These are phyloP conservation scores for Boeremia lycopersici DNA, from an alignment of 2,329 filamentous ascomycete genomes.

Conservation along the genomic window DNA sequence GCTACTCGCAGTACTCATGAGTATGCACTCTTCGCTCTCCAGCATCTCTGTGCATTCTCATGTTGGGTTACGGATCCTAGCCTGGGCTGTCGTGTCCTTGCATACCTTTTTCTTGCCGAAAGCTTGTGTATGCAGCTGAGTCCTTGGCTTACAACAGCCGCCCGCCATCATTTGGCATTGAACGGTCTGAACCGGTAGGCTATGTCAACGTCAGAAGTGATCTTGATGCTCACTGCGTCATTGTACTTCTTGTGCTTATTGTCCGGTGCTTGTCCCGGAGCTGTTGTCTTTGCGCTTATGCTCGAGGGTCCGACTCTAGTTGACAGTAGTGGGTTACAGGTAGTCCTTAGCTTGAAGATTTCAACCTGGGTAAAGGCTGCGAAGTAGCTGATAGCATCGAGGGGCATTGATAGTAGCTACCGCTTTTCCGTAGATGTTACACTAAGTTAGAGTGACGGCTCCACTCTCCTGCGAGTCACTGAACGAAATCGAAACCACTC, in stretches of 20 bases:
- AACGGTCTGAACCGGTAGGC: not conserved
- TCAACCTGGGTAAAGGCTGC: no score
- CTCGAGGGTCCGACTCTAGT: not conserved
- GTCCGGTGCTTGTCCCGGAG: not conserved
- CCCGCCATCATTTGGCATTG: not conserved
- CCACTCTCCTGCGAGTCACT: no score
- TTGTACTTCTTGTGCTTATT: not conserved
- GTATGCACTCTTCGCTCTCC: not conserved
- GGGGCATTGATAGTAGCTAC: no score
- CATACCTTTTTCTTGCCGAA: not conserved
- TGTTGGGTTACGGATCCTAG: not conserved
- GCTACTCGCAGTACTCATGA: no score
- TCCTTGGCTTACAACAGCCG: constrained; percentile 4
- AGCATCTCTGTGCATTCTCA: not conserved
- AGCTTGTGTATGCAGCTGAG: constrained; percentile 3
- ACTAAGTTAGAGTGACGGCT: no score
- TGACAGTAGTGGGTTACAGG: not conserved
- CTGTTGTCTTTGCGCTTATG: not conserved
- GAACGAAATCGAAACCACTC: no score
- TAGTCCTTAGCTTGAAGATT: not conserved
- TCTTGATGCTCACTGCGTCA: not conserved
- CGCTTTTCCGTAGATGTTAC: no score
- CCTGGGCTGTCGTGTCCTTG: constrained; percentile 3
- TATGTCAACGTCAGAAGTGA: not conserved
- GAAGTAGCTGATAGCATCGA: no score